These are phyloP conservation scores for Kalaharituber pfeilii DNA, from an alignment of 2,329 filamentous ascomycete genomes.

Conservation along the genomic window DNA sequence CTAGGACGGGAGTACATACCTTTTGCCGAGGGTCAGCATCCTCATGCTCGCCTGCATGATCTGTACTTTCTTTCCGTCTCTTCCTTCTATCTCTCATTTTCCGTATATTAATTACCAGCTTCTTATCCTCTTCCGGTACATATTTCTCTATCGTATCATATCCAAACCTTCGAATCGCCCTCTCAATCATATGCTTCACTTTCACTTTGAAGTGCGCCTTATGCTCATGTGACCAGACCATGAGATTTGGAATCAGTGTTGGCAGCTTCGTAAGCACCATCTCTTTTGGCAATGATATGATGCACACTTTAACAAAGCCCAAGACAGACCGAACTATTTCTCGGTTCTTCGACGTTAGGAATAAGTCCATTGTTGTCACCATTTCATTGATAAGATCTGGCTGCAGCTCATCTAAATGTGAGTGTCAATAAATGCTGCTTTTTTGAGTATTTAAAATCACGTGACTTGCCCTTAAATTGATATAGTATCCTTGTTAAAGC, in stretches of 20 bases:
- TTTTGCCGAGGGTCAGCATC: conserved; percentile 31
- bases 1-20: too few relatives aligned
- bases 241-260: conserved; percentile 69
- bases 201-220: conserved; percentile 94
- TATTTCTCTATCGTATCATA: conserved; percentile 60
- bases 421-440: conserved; percentile 1
- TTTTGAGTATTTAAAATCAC: neutral
- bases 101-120: conserved; percentile 82
- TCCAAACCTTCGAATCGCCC: conserved; percentile 82
- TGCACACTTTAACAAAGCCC: conserved; percentile 90
- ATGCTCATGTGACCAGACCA: conserved; percentile 95
- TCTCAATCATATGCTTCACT: conserved; percentile 93
- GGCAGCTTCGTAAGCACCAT: conserved; percentile 62
- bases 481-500: conserved; percentile 85
- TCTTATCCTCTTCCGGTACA: conserved; percentile 72
- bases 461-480: conserved; percentile 44
- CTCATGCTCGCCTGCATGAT: conserved; percentile 40
- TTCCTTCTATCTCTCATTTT: conserved; percentile 86
- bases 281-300: conserved; percentile 65
- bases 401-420: conserved; percentile 40
- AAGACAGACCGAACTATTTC: conserved; percentile 91
- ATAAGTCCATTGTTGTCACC: conserved; percentile 87
- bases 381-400: conserved; percentile 59
- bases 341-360: conserved; percentile 87
- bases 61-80: conserved; percentile 60